Base-by-base conservation (phyloP, 2,329 filamentous ascomycete genomes). In the Neofusicoccum laricinum region DNA sequence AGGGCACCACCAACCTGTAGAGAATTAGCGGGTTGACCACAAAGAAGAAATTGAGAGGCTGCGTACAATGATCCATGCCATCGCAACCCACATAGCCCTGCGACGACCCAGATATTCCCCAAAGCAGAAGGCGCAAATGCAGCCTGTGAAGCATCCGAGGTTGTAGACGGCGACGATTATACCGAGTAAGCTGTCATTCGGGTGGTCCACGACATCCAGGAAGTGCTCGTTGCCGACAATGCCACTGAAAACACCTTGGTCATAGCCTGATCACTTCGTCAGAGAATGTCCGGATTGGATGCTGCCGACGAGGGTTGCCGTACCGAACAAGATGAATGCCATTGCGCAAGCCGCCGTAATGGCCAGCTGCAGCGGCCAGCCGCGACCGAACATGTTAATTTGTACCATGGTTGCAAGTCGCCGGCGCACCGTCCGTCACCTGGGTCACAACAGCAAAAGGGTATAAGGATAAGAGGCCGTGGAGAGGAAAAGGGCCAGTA, bases 161-260 rank as follows among this genome's bases (percentile, higher is more conserved):
- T 82, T 81, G 72, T 84, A 85, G 67, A 82, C 82, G 30, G 82
- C 76, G 5, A 80, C 80, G 38, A 84, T 79, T 62, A 79, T 80
- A 62, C 81, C 81, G 67, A 80, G 77, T 66, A 79, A 71, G 10
- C 75, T 78, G 15, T 70, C 75, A 68, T 83, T 71, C 34, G 67
- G 71, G 0, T 75, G 66, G 46, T 74, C 74, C 64, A 79, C 79
- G 15, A 73, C 72, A 1, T 48, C 41, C 34, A 68, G 65, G 68
- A 79, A 79, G 21, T 71, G 70, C n/a, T 69, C 69, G 43, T 75
- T 72, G 30, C 74, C 75, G 63, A 79, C 77, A 68, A 79, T 79
- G 64, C 76, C 76, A 65, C 69, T 72, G 75, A 78, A 77, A 49
- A 78, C 75, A 72, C 75, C 71, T 64, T 73, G 66, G 17, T 68